These are phyloP conservation scores for Bondarzewia mesenterica DNA, from an alignment of 1,284 basidiomycete genomes.

Conservation along the genomic window DNA sequence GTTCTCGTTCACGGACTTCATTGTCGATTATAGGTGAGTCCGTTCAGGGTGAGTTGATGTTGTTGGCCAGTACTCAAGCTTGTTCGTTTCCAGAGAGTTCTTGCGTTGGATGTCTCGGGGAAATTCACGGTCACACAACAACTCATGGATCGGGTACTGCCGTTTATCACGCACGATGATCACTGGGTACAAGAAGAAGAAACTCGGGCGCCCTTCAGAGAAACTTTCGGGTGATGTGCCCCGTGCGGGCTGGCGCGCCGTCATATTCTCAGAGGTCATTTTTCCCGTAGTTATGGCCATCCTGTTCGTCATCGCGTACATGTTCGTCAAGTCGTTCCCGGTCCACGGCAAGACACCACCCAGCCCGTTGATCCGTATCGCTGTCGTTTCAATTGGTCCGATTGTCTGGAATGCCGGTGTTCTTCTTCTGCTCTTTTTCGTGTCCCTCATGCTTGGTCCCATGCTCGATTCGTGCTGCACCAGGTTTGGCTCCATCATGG, in stretches of 20 bases:
- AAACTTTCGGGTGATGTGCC: conserved; percentile 90
- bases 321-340: conserved; percentile 84
- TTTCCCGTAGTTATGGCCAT: conserved; percentile 80
- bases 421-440: conserved; percentile 79
- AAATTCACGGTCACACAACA: conserved; percentile 92
- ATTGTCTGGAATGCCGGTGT: conserved; percentile 94
- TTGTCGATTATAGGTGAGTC: conserved; percentile 85
- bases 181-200: conserved; percentile 97
- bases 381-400: conserved; percentile 89
- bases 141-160: conserved; percentile 98
- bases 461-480: conserved; percentile 80
- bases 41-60: background rate
- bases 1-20: conserved; percentile 90
- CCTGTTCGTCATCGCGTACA: conserved; percentile 83
- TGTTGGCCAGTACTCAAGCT: conserved; percentile 8
- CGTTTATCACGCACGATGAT: conserved; percentile 91
- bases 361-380: conserved; percentile 83
- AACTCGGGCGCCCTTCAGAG: conserved; percentile 88
- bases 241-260: conserved; percentile 83
- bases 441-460: conserved; percentile 90
- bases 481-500: conserved; percentile 86
- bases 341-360: conserved; percentile 62
- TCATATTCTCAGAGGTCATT: conserved; percentile 82
- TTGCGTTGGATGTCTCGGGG: conserved; percentile 96
- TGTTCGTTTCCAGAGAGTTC: conserved; percentile 61